Conservation (phyloP, 768 basidiomycete species). For the Panellus pusillus region DNA sequence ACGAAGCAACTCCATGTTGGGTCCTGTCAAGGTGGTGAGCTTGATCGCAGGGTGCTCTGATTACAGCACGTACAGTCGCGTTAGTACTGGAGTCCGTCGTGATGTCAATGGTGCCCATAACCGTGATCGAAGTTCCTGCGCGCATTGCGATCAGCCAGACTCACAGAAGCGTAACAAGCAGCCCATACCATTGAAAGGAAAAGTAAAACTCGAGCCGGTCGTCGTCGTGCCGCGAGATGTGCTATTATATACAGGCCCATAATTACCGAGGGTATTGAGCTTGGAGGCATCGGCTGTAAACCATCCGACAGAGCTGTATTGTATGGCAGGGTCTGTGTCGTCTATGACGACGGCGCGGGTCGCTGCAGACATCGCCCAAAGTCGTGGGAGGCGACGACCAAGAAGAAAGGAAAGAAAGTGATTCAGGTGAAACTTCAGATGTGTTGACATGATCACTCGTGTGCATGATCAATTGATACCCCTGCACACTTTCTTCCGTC, state of each 20-base stretch:
- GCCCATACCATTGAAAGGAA: slow-evolving; percentile 10
- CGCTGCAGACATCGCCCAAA: neutral
- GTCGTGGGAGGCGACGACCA: no score
- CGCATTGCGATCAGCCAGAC: slow-evolving; percentile 7
- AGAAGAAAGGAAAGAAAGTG: no score
- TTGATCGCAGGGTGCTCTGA: no score
- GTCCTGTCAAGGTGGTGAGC: slow-evolving; percentile 1
- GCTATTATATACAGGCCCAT: slow-evolving; percentile 31
- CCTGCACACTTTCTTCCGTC: no score
- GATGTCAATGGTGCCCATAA: slow-evolving; percentile 26
- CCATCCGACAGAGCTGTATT: slow-evolving; percentile 32
- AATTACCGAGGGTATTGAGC: slow-evolving; percentile 31
- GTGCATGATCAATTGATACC: no score
- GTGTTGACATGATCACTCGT: no score
- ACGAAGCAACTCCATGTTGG: slow-evolving; percentile 35
- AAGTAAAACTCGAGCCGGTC: slow-evolving; percentile 2
- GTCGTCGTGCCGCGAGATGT: slow-evolving; percentile 7
- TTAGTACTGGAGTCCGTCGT: slow-evolving; percentile 14
- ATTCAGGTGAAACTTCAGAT: no score
- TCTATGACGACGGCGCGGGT: slow-evolving; percentile 35
- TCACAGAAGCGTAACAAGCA: neutral
- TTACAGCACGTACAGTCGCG: slow-evolving; percentile 3
- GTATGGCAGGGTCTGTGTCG: slow-evolving; percentile 32
- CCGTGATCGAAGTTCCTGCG: slow-evolving; percentile 27
- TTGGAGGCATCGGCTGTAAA: slow-evolving; percentile 26